Base-by-base conservation (phyloP, 768 basidiomycete species). In the Pisolithus microcarpus region DNA sequence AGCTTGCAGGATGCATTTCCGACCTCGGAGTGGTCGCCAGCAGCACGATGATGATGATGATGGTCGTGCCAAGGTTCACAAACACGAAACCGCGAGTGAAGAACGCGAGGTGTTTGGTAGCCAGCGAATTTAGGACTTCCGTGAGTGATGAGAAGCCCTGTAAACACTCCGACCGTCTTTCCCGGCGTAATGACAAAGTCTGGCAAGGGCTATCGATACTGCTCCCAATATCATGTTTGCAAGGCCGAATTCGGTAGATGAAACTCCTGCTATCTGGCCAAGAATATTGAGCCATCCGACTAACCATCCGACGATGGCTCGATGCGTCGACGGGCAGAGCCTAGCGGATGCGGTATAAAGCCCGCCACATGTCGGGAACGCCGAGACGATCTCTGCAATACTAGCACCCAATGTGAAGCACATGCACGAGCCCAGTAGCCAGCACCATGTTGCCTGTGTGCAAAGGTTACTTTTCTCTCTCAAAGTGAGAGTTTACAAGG, bases 211-310 rank as follows among this genome's bases (percentile, higher is more conserved):
- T 19, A 52, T 44, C 10, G 57, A 53, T 1, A 84, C 84, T 4
- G 88, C 88, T n/a, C 82, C 81, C 72, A 84, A 78, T 38, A 88
- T 85, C 87, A 87, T 89, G 61, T 75, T 78, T 19, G 84, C 75
- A 19, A 88, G 74, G 24, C 88, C 89, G 61, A 89, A 91, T 65
- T 91, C 88, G 0, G 88, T 91, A 2, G 87, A 91, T 7, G 90
- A 85, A 45, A 91, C 73, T 26, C 91, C 91, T 11, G 90, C 88
- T 50, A 90, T 80, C 67, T 91, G 89, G 34, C 87, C 87, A 15
- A 89, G 77, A 38, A 89, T 81, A 62, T 91, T 91, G 40, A 91
- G 74, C 87, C 87, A 89, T 45, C 87, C 87, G 16, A 88, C 86
- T 9, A 86, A 67, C 85, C 85, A 87, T 26, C 85, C 85, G 34